Evolutionary conservation across 257 asterid genomes (phyloP), one percentile per base, ranked within the genome.

Genomic region (Apocynum venetum): DNA sequence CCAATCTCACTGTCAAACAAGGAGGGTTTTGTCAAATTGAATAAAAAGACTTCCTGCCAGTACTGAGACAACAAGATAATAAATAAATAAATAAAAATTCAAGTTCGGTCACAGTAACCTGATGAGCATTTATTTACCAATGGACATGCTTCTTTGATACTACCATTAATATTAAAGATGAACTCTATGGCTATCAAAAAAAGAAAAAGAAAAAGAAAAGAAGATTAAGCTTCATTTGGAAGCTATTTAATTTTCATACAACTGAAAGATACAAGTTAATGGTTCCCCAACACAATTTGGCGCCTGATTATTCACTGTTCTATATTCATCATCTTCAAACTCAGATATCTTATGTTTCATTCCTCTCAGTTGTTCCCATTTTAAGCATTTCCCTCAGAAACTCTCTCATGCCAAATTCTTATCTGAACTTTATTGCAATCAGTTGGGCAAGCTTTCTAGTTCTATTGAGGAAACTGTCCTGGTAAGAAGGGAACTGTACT

Each of bases 1-100:
- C 98, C 88, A 95, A 86, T 85, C 97, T 93, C 87, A 89, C 99
- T 95, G 90, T 76, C 31, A 81, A 76, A 71, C 57, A 77, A 55
- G 43, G 72, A 44, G 63, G 84, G 53, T 51, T 72, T 51, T 72
- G 49, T 74, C 52, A 66, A 19, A 72, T 25, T 31, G 56, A 49
- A 46, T 20, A 75, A 75, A 59, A 5, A 9, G 51, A 41, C 17
- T 31, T 75, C 78, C 78, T 10, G 47, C 36, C 12, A 43, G 60
- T 40, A 44, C 20, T 41, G 51, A 71, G 31, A 15, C n/a, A n/a
- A 12, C 9, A 35, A 35, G 69, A 35, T 61, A 31, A 31, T 6
- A 61, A 19, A 61, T 17, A 61, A 11, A 14, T 25, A 53, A 67
- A 69, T 43, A 5, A 20, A 25, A 67, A 17, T 4, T 35, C 53